Base-by-base conservation (phyloP, 768 basidiomycete species). In the Lyophyllum decastes region DNA sequence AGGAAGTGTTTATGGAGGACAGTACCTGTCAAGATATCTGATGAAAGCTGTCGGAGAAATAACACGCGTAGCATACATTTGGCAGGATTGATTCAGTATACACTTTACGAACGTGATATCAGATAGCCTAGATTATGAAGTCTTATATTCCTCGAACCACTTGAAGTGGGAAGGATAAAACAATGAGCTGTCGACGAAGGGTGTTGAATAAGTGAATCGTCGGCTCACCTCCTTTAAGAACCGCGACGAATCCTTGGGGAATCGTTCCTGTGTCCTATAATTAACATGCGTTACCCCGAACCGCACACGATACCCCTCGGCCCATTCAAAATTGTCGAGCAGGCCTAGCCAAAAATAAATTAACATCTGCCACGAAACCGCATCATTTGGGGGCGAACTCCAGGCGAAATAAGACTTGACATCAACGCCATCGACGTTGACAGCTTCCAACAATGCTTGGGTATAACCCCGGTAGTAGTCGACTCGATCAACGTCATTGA, bases 321-420 rank as follows among this genome's bases (percentile, higher is more conserved):
- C 82, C 86, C 88, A 87, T 68, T 89, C 88, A 57, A 88, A 87
- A 66, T 88, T 88, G 63, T 88, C 86, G 57, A 89, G 63, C 46
- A 89, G 73, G 70, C 84, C 84, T 84, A 57, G 34, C 43, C 11
- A 5, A 24, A 57, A 61, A 50, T 64, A 52, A 9, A 26, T 11
- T 48, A 46, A 16, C 26, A 58, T 30, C 10, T 26, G 14, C 19
- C 27, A 9, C 33, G 30, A 34, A 43, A 16, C 1, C 26, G n/a
- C n/a, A n/a, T n/a, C n/a, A n/a, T n/a, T n/a, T n/a, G 44, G 38
- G 41, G 35, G 75, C 82, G 50, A 59, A 85, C 85, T 87, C 86
- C 86, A 88, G 3, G 84, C 81, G 68, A 88, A 87, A 66, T 88
- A 89, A 0, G 79, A 76, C 33, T 78, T 71, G 56, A 88, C 72